These are phyloP conservation scores for Nepenthes alata DNA, from an alignment of 179 eudicot species.

Conservation along the genomic window DNA sequence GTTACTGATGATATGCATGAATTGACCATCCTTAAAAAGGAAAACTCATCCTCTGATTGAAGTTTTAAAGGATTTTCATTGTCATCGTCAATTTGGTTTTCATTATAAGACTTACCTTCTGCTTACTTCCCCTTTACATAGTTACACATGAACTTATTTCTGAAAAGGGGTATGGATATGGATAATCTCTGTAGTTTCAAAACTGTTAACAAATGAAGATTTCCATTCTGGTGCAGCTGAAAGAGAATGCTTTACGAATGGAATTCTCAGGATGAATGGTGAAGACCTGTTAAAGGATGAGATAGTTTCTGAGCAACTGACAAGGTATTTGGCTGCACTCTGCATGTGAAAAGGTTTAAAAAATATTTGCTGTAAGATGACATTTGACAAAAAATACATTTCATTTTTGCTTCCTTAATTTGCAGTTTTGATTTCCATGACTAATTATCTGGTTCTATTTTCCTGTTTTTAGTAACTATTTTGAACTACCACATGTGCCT, in stretches of 20 bases:
- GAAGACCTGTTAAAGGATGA: slow-evolving; percentile 53
- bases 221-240: slow-evolving; percentile 9
- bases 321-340: slow-evolving; percentile 42
- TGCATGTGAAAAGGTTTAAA: neutral
- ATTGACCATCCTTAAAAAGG: no score
- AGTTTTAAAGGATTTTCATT: no score
- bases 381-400: neutral
- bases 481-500: no score
- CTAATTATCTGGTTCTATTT: no score
- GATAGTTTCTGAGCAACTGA: slow-evolving; percentile 89
- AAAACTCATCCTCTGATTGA: no score
- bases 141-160: neutral
- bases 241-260: slow-evolving; percentile 13
- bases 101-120: neutral
- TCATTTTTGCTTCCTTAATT: no score
- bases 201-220: slow-evolving; percentile 23
- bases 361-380: neutral
- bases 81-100: no score
- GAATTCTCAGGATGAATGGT: slow-evolving; percentile 13
- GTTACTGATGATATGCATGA: no score
- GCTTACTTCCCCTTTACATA: neutral
- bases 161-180: neutral
- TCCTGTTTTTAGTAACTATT: no score
- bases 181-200: neutral
- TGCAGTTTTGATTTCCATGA: no score